Base-by-base conservation (phyloP, 2,329 filamentous ascomycete genomes). In the Ophiostoma pallidulum region DNA sequence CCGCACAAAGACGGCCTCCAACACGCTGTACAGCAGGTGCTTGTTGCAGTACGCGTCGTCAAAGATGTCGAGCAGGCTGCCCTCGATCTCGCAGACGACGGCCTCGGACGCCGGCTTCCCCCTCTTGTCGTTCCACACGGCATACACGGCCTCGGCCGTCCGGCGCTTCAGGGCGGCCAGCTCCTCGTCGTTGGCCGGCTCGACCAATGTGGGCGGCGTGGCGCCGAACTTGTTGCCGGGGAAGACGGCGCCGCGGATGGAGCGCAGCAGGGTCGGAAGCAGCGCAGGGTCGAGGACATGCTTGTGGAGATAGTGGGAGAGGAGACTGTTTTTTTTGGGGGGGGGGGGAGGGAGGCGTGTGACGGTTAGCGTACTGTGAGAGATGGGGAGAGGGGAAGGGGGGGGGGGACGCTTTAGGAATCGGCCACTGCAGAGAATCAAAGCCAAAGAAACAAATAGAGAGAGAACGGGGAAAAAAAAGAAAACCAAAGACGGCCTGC, bases 21-120 rank as follows among this genome's bases (percentile, higher is more conserved):
- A 67, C 41, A 92, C 72, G 38, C 79, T 74, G 60, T 94, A 95
- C 56, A 95, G 70, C 28, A 97, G 69, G 66, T 96, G 89, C 68
- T 90, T 94, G 67, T 98, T 98, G 66, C 89, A 84, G 66, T 95
- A 95, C 44, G 76, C 72, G 64, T 96, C 89, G 14, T 77, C 78
- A 55, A 95, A 82, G 32, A 90, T 71, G 57, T 84, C 79, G 40
- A 97, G 71, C 39, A 89, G 69, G 22, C 76, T 66, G 52, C 73
- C 67, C 59, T 82, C 78, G 53, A 87, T 74, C 56, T 82, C 75
- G 51, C 68, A 64, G 38, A 79, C 64, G 19, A 74, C 68, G 4
- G 39, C 31, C 22, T 53, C 48, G 4, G 35, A 20, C 18, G 43
- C n/a, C 22, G 28, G 38, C n/a, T 35, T n/a, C n/a, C n/a, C n/a